Evolutionary conservation across 306 rosid genomes (phyloP).

Genomic region (Cotoneaster glaucophyllus): DNA sequence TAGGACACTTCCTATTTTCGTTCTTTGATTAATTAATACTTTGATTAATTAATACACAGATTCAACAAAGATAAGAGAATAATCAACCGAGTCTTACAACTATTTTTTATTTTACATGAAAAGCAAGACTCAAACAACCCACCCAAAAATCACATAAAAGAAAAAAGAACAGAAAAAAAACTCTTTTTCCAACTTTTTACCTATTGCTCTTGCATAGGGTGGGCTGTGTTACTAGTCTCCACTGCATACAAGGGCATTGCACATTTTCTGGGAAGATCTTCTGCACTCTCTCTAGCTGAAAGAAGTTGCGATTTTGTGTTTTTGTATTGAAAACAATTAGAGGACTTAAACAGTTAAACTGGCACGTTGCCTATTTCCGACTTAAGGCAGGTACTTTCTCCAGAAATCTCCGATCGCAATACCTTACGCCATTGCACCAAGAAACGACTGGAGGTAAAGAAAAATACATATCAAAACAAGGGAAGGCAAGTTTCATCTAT

Average conservation of each 20-base stretch:
- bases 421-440: slow-evolving; percentile 10
- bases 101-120: slow-evolving; percentile 3
- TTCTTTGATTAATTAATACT: background rate
- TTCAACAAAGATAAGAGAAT: background rate
- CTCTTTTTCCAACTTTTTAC: background rate
- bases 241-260: background rate
- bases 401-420: background rate
- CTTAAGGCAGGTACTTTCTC: background rate
- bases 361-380: background rate
- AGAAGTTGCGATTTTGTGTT: background rate
- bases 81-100: background rate
- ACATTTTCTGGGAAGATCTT: background rate
- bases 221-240: background rate
- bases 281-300: background rate
- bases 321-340: background rate
- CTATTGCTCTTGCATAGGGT: background rate
- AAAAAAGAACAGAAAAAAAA: background rate
- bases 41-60: background rate
- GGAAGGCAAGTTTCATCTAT: background rate
- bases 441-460: slow-evolving; percentile 10
- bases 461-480: background rate
- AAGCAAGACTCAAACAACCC: slow-evolving; percentile 3
- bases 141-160: too few species aligned
- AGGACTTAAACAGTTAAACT: background rate
- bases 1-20: too few species aligned